Evolutionary conservation across 2,329 filamentous ascomycete genomes (phyloP).

Genomic region (Fusarium annulatum): DNA sequence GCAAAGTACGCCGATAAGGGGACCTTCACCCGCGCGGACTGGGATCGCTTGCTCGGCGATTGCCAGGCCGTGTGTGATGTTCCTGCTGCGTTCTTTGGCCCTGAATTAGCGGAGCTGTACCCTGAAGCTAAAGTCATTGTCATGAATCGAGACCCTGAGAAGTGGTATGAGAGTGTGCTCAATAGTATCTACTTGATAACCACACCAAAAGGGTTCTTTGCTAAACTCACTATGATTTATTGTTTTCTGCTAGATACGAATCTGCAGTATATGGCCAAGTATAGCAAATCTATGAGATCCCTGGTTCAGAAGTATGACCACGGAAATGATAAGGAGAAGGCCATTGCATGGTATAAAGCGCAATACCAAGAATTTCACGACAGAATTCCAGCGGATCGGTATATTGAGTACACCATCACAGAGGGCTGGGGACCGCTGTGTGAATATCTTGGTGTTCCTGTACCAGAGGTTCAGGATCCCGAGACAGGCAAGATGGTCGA

Average conservation of each 20-base stretch:
- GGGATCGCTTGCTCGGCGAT: constrained; percentile 58
- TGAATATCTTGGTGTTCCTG: constrained; percentile 51
- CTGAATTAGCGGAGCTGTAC: constrained; percentile 50
- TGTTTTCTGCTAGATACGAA: constrained; percentile 44
- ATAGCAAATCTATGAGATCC: constrained; percentile 44
- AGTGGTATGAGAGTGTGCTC: constrained; percentile 48
- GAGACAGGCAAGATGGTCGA: constrained; percentile 47
- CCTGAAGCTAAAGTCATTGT: constrained; percentile 54
- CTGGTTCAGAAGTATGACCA: constrained; percentile 48
- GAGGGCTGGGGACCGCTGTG: constrained; percentile 58
- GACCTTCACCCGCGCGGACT: constrained; percentile 53
- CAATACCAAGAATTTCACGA: constrained; percentile 53
- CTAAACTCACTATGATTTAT: constrained; percentile 46
- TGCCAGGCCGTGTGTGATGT: constrained; percentile 65
- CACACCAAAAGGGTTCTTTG: constrained; percentile 29
- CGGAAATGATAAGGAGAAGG: constrained; percentile 50
- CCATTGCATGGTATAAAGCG: constrained; percentile 51
- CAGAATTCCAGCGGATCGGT: constrained; percentile 47
- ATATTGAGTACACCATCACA: constrained; percentile 54
- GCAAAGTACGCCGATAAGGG: constrained; percentile 48
- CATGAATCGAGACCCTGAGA: constrained; percentile 54
- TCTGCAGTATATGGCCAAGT: constrained; percentile 41
- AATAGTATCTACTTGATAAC: constrained; percentile 48
- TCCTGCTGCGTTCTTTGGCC: constrained; percentile 64
- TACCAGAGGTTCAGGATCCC: constrained; percentile 50